phyloP scores from a whole-genome alignment of 345 rosid genomes.

The Viola odorata region DNA sequence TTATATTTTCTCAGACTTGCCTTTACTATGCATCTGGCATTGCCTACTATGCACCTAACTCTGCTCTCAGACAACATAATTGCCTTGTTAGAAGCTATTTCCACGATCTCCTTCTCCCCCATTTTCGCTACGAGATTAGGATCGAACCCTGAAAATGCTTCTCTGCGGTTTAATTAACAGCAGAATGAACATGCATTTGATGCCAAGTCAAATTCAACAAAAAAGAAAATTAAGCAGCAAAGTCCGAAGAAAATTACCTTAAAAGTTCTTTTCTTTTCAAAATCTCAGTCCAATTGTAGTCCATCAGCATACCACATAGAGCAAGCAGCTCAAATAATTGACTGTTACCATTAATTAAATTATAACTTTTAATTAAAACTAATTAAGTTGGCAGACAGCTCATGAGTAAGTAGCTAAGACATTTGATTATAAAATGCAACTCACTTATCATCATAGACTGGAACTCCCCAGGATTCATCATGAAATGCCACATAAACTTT shows the following conservation, averaged over 20 bases:
- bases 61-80: slow-evolving; percentile 72
- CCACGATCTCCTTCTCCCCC: slow-evolving; percentile 74
- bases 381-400: not conserved
- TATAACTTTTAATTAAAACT: not conserved
- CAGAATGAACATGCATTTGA: not conserved
- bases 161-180: slow-evolving; percentile 30
- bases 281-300: slow-evolving; percentile 96
- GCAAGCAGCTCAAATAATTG: slow-evolving; percentile 87
- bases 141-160: slow-evolving; percentile 74
- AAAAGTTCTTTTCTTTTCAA: slow-evolving; percentile 60
- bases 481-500: slow-evolving; percentile 79
- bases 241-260: slow-evolving; percentile 34
- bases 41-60: slow-evolving; percentile 80
- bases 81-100: slow-evolving; percentile 66
- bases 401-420: not conserved
- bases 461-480: slow-evolving; percentile 95
- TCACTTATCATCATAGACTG: slow-evolving; percentile 79
- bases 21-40: slow-evolving; percentile 83
- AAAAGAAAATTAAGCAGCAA: too few species aligned
- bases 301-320: slow-evolving; percentile 92
- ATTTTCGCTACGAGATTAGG: slow-evolving; percentile 65
- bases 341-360: slow-evolving; percentile 30
- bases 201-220: not conserved
- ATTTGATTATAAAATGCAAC: not conserved
- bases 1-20: slow-evolving; percentile 30